These are phyloP conservation scores for Astraeus odoratus DNA, from an alignment of 768 basidiomycete genomes.

Conservation along the genomic window DNA sequence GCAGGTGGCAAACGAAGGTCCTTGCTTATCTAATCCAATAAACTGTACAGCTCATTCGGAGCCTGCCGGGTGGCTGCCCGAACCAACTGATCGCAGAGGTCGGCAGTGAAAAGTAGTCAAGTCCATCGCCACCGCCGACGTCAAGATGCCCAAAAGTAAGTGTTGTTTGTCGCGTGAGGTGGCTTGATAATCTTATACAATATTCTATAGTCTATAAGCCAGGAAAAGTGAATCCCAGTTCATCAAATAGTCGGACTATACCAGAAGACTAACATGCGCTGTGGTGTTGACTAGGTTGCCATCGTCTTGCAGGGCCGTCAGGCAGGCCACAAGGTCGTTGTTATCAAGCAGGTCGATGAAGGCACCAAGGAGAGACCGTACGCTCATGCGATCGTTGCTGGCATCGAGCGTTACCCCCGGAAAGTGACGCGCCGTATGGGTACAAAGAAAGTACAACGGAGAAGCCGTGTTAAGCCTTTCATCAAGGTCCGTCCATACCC, in stretches of 20 bases:
- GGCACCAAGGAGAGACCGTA: conserved; percentile 95
- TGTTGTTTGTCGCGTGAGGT: neutral
- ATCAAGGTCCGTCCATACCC: conserved; percentile 71
- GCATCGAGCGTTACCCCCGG: conserved; percentile 95
- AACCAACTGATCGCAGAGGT: conserved; percentile 1
- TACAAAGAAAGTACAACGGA: conserved; percentile 83
- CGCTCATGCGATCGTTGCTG: conserved; percentile 97
- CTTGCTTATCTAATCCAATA: conserved; percentile 5
- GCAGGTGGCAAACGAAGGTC: too few relatives aligned
- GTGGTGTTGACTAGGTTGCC: conserved; percentile 56
- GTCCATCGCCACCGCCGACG: conserved; percentile 25
- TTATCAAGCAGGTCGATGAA: conserved; percentile 96
- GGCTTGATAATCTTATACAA: conserved; percentile 11
- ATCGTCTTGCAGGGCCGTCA: conserved; percentile 99
- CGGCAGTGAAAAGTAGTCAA: conserved; percentile 1
- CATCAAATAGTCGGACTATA: neutral
- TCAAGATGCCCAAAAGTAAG: conserved; percentile 40
- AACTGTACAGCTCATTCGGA: conserved; percentile 26
- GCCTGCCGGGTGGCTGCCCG: conserved; percentile 30
- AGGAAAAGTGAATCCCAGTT: conserved; percentile 62
- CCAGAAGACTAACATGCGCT: neutral
- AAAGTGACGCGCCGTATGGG: conserved; percentile 99
- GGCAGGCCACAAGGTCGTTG: conserved; percentile 98
- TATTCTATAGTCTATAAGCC: conserved; percentile 75
- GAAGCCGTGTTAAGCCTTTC: conserved; percentile 99